Percentiles rank a stretch among this genome's conserved stretches.
These are phyloP conservation scores for Protomyces lactucae-debilis DNA, from an alignment of 1,139 yeast genomes.

Conservation along the genomic window DNA sequence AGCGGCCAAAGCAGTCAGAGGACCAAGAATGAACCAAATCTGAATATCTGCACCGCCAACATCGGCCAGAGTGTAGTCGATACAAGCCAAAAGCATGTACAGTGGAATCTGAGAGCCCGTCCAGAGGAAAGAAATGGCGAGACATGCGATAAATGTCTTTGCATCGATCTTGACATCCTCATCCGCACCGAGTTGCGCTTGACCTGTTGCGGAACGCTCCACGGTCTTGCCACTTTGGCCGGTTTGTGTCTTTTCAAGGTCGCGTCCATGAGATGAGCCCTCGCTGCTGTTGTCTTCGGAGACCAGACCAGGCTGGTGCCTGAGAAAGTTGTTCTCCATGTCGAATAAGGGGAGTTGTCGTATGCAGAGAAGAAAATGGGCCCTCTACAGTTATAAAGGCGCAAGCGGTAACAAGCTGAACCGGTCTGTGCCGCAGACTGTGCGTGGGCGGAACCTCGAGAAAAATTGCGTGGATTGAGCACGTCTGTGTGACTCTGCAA, in stretches of 20 bases:
- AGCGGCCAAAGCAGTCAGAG: constrained; percentile 17
- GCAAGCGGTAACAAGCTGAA: too few species aligned
- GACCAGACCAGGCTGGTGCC: background rate
- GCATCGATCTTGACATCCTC: constrained; percentile 14
- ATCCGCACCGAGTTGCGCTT: constrained; percentile 22
- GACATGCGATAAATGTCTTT: constrained; percentile 24
- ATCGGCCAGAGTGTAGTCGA: constrained; percentile 21
- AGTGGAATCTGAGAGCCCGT: constrained; percentile 26
- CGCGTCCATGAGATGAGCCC: background rate
- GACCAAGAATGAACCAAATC: constrained; percentile 23
- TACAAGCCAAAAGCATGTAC: constrained; percentile 17
- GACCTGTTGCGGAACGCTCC: constrained; percentile 13
- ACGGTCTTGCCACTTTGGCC: constrained; percentile 16
- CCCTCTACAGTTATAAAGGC: too few species aligned
- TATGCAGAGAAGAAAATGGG: background rate
- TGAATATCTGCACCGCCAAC: constrained; percentile 18
- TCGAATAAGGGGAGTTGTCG: background rate
- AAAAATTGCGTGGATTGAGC: too few species aligned
- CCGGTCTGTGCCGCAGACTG: too few species aligned
- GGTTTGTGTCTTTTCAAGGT: constrained; percentile 14
- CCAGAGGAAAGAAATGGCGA: constrained; percentile 25
- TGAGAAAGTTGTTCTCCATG: background rate
- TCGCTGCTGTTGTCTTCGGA: background rate
- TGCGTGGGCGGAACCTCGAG: too few species aligned
- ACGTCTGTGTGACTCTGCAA: too few species aligned